A percentile compares a stretch with the other conserved stretches of the same genome.
These are phyloP conservation scores for Phytophthora tubulina DNA, from an alignment of 352 stramenopile genomes.

Conservation along the genomic window DNA sequence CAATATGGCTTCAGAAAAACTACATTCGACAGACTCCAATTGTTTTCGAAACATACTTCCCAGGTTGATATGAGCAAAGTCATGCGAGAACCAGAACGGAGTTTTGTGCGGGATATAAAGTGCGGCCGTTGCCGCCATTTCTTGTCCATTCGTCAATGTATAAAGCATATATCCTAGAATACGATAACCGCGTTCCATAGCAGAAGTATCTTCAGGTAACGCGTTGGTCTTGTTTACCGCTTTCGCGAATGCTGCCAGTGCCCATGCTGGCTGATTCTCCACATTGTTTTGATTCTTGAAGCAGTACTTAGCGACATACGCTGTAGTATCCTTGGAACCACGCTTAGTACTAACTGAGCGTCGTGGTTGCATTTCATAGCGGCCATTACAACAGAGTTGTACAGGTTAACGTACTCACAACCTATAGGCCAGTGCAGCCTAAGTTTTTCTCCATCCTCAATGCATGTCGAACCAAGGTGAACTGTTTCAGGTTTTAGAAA, in stretches of 20 bases:
- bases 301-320: constrained; percentile 36
- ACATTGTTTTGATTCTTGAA: constrained; percentile 28
- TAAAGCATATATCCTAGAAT: constrained; percentile 16
- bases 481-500: constrained; percentile 22
- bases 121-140: constrained; percentile 14
- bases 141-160: constrained; percentile 9
- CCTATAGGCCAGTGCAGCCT: constrained; percentile 17
- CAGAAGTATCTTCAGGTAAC: background rate
- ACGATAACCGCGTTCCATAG: constrained; percentile 1
- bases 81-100: constrained; percentile 23
- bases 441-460: constrained; percentile 6
- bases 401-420: constrained; percentile 39
- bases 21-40: too few species aligned
- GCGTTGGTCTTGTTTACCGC: background rate
- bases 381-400: constrained; percentile 23
- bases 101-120: constrained; percentile 10
- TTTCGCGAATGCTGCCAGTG: constrained; percentile 1
- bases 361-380: background rate
- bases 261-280: constrained; percentile 21
- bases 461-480: background rate
- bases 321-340: background rate
- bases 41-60: too few species aligned
- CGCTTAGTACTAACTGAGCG: constrained; percentile 17
- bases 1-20: too few species aligned
- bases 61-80: background rate